Conservation (phyloP, 2,329 filamentous ascomycete genomes). For the Onygenales sp. region DNA sequence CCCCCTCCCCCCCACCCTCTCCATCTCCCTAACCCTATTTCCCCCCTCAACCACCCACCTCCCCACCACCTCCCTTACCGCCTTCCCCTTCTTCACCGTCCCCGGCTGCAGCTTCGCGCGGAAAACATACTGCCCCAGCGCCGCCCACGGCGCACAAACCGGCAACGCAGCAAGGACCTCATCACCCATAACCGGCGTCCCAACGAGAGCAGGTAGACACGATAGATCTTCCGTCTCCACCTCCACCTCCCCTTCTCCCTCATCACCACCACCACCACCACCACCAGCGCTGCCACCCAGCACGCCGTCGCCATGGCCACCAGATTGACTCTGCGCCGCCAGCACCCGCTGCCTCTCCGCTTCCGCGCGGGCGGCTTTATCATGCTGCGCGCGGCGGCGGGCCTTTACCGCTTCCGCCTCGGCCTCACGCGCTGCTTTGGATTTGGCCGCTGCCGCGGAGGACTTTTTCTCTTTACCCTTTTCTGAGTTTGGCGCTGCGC, state of each 20-base stretch:
- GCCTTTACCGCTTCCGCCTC: conserved; percentile 62
- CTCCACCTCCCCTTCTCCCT: conserved; percentile 16
- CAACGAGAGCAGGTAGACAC: conserved; percentile 60
- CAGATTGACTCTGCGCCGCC: conserved; percentile 56
- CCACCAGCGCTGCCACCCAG: not conserved
- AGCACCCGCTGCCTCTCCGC: conserved; percentile 59
- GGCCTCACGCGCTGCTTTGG: conserved; percentile 59
- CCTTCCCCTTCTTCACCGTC: conserved; percentile 84
- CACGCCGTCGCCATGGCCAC: conserved; percentile 43
- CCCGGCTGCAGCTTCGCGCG: conserved; percentile 93
- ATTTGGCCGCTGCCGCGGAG: conserved; percentile 53
- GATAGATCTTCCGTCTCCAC: conserved; percentile 36
- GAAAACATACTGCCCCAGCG: conserved; percentile 67
- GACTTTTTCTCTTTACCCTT: conserved; percentile 55
- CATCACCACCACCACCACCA: conserved; percentile 34
- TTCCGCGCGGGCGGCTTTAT: conserved; percentile 57
- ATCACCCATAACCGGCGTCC: conserved; percentile 69
- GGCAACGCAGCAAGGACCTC: conserved; percentile 56
- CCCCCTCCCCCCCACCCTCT: conserved; percentile 36
- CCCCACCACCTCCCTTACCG: conserved; percentile 79
- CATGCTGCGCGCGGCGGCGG: conserved; percentile 70
- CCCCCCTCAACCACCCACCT: conserved; percentile 61
- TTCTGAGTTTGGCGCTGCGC: conserved; percentile 44
- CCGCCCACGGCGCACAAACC: conserved; percentile 55
- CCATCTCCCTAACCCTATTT: conserved; percentile 28